These are phyloP conservation scores for Chaetoscypha palmicola DNA, from an alignment of 2,329 filamentous ascomycete genomes.

Conservation along the genomic window DNA sequence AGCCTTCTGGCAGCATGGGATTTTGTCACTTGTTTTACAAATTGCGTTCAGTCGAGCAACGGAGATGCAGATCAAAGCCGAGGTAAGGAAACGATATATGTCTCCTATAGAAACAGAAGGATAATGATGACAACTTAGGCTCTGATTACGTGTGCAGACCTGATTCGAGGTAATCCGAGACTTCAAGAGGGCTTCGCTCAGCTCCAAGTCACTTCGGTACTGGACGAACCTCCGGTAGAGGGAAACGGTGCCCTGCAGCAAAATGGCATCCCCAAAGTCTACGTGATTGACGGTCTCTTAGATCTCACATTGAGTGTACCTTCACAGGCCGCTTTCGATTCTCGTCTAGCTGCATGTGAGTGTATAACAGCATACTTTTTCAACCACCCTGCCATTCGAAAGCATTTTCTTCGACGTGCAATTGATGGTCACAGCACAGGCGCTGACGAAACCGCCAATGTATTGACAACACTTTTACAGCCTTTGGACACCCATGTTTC, in stretches of 20 bases:
- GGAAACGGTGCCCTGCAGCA: constrained; percentile 36
- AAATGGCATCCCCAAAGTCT: constrained; percentile 57
- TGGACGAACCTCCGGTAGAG: constrained; percentile 34
- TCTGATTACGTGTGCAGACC: constrained; percentile 75
- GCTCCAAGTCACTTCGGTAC: constrained; percentile 63
- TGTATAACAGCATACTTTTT: constrained; percentile 91
- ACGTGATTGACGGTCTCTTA: constrained; percentile 89
- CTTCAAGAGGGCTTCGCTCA: constrained; percentile 89
- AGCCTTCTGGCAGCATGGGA: constrained; percentile 76
- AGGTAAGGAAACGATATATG: no score
- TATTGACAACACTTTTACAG: constrained; percentile 73
- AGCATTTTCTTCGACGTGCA: constrained; percentile 80
- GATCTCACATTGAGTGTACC: constrained; percentile 70
- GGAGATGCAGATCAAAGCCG: constrained; percentile 71
- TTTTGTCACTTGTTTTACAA: constrained; percentile 72
- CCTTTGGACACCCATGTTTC: constrained; percentile 54
- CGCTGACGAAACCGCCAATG: constrained; percentile 78
- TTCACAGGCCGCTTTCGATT: constrained; percentile 62
- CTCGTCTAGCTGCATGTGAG: constrained; percentile 77
- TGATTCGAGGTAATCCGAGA: constrained; percentile 72
- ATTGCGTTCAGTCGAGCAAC: constrained; percentile 71
- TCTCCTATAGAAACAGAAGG: no score
- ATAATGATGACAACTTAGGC: constrained; percentile 44
- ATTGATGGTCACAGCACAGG: constrained; percentile 79
- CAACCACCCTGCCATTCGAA: constrained; percentile 70